These are phyloP conservation scores for Trypanosoma lewisi DNA, from an alignment of 208 protist species.

Conservation along the genomic window DNA sequence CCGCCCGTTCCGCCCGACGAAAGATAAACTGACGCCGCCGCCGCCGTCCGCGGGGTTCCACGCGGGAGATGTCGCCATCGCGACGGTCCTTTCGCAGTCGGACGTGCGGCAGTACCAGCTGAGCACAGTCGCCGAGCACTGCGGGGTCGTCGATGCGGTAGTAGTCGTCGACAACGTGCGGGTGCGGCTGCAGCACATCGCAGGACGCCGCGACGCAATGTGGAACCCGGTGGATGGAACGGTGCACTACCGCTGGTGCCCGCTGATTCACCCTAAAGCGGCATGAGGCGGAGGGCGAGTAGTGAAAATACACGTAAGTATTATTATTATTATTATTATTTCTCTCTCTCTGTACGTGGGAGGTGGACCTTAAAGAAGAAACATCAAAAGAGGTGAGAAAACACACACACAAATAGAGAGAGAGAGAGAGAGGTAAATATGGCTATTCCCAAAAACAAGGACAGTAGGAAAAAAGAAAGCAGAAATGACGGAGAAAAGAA, in stretches of 20 bases:
- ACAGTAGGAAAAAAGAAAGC: too few relatives aligned
- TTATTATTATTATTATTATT: too few relatives aligned
- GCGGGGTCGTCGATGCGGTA: conserved; percentile 57
- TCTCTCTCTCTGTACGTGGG: too few relatives aligned
- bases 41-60: conserved; percentile 50
- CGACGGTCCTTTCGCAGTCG: conserved; percentile 78
- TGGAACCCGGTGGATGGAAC: conserved; percentile 28
- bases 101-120: conserved; percentile 80
- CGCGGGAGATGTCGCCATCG: conserved; percentile 62
- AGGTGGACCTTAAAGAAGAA: too few relatives aligned
- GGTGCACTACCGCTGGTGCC: conserved; percentile 65
- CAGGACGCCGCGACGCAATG: conserved; percentile 61
- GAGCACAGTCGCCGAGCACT: conserved; percentile 49
- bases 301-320: too few relatives aligned
- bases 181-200: conserved; percentile 47
- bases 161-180: conserved; percentile 5
- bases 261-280: conserved; percentile 28
- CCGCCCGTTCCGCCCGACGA: conserved; percentile 53
- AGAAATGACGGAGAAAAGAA: too few relatives aligned
- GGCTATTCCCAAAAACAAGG: too few relatives aligned
- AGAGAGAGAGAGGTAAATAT: too few relatives aligned
- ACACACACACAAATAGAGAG: too few relatives aligned
- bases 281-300: background rate
- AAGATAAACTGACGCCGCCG: conserved; percentile 54
- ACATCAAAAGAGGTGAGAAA: too few relatives aligned